Percentiles rank a stretch among this genome's conserved stretches.
These are phyloP conservation scores for Alternaria dauci DNA, from an alignment of 2,329 filamentous ascomycete species.

Conservation along the genomic window DNA sequence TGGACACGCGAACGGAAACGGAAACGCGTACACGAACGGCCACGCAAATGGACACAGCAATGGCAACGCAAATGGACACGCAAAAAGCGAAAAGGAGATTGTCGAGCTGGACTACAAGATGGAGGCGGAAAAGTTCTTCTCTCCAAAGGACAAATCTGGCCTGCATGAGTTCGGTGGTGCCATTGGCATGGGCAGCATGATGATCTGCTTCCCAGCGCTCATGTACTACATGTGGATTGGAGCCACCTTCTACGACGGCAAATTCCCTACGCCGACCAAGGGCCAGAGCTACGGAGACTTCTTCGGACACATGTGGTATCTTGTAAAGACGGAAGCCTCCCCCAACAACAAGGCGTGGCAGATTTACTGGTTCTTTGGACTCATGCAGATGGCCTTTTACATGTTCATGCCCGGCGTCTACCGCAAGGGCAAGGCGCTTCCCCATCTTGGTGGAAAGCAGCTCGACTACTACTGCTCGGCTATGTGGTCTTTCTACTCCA, in stretches of 20 bases:
- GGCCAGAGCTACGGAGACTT: constrained; percentile 78
- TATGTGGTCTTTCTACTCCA: constrained; percentile 86
- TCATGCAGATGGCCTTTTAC: constrained; percentile 85
- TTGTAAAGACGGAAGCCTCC: constrained; percentile 85
- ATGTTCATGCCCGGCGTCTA: constrained; percentile 86
- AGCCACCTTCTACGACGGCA: constrained; percentile 88
- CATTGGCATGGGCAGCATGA: constrained; percentile 80
- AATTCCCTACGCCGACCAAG: constrained; percentile 72
- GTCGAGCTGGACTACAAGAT: constrained; percentile 25
- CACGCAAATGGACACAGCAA: constrained; percentile 32
- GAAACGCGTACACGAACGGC: constrained; percentile 35
- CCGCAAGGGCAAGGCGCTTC: constrained; percentile 85
- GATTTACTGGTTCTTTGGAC: constrained; percentile 94
- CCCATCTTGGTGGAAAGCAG: constrained; percentile 83
- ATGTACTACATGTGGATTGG: constrained; percentile 99
- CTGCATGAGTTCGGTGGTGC: constrained; percentile 87
- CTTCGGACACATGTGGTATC: constrained; percentile 70
- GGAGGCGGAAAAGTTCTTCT: constrained; percentile 50
- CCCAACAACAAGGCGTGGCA: constrained; percentile 83
- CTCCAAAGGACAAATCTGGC: constrained; percentile 55
- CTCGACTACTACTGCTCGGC: constrained; percentile 95
- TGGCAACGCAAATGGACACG: constrained; percentile 45
- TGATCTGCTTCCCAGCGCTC: constrained; percentile 89
- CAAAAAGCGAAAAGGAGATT: constrained; percentile 35
- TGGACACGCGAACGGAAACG: constrained; percentile 39